Base-by-base conservation (phyloP, 1,139 yeast species). In the Casaregolazyma suthepensis region DNA sequence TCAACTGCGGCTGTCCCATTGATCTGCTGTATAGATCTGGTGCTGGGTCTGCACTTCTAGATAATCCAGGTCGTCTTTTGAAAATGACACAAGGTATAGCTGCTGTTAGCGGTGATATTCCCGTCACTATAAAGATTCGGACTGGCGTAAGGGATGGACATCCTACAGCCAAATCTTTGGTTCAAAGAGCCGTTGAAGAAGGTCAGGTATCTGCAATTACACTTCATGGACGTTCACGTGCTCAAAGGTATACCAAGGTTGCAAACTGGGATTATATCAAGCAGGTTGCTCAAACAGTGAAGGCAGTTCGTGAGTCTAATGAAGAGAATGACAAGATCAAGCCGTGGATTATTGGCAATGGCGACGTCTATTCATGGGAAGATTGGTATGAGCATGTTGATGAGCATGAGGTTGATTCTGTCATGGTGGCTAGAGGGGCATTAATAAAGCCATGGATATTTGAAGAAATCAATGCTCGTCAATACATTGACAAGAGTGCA, bases 341-440 rank as follows among this genome's bases (percentile, higher is more conserved):
- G 60, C 75, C 77, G 55, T 72, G 78, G 71, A 71, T 74, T 72
- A 69, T 93, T 54, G 99, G 99, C 43, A 93, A 93, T 67, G 99
- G 99, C 51, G 99, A 93, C 70, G 81, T 90, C 47, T 91, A 77
- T 72, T 85, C 88, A 20, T 82, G 80, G 73, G 87, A 86, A 64
- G 99, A 93, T 67, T 93, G 96, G 96, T 80, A 89, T 68, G 76
- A 77, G 45, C 91, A 87, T n/a, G 75, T 83, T 45, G 77, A 78
- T 43, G 77, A 81, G 47, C 80, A 81, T 38, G 87, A 89, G 17
- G 83, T 91, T 53, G 99, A 94, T 71, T 83, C 94, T 40, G 95
- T 90, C 20, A 93, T 94, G 98, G 91, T 94, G 53, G 99, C 99
- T 1, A 80, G 99, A 63, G 99, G 98, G 53, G 98, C 98, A 0